Percentiles rank a stretch among this genome's conserved stretches.
Conservation (phyloP, 768 basidiomycete genomes). For the Phylloporus sp. region DNA sequence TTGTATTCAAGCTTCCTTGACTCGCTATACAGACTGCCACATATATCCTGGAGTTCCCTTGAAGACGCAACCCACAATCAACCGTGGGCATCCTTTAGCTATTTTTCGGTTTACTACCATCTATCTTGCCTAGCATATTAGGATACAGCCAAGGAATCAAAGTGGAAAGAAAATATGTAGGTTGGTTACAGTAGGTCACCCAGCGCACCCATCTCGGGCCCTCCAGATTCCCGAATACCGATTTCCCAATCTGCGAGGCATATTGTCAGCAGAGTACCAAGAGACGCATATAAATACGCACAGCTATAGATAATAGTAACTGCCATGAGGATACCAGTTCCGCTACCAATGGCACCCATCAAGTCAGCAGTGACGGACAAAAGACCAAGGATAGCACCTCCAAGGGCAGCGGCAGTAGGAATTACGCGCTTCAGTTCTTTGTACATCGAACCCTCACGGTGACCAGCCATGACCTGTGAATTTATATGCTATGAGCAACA, state of each 20-base stretch:
- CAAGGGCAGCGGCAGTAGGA: slow-evolving; percentile 95
- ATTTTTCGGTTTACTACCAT: not conserved
- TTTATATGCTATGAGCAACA: not conserved
- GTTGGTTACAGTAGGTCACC: slow-evolving; percentile 64
- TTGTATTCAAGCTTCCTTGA: too few relatives aligned
- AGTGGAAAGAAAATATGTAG: not conserved
- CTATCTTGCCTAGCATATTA: slow-evolving; percentile 11
- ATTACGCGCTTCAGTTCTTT: slow-evolving; percentile 98
- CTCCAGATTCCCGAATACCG: slow-evolving; percentile 73
- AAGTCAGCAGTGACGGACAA: slow-evolving; percentile 90
- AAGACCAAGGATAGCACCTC: slow-evolving; percentile 93
- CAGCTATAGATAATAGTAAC: slow-evolving; percentile 96
- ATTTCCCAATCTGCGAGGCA: slow-evolving; percentile 81
- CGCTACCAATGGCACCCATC: slow-evolving; percentile 94
- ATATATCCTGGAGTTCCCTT: too few relatives aligned
- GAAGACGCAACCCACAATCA: too few relatives aligned
- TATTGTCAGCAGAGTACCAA: not conserved
- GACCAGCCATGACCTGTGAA: slow-evolving; percentile 71
- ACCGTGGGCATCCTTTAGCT: too few relatives aligned
- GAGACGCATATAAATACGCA: not conserved
- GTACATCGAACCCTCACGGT: slow-evolving; percentile 98
- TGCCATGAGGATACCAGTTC: slow-evolving; percentile 95
- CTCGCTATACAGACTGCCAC: too few relatives aligned
- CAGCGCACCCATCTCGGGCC: slow-evolving; percentile 78
- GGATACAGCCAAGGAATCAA: not conserved